Evolutionary conservation across 805 yeast species (phyloP).

Genomic region (Grigorovia jiainica): DNA sequence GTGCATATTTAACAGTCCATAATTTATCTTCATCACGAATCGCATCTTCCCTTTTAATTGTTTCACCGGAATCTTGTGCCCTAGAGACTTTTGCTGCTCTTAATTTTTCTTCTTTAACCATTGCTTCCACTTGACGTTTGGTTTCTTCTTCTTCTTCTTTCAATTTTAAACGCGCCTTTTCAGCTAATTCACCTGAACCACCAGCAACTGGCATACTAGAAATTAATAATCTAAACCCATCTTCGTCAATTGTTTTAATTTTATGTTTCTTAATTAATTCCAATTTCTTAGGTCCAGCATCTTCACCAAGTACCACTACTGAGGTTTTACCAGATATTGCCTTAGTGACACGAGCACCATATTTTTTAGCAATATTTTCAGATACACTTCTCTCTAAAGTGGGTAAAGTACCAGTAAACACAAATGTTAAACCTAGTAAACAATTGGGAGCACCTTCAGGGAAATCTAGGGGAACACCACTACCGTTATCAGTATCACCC

Average conservation of each 20-base stretch:
- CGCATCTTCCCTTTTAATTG: constrained; percentile 12
- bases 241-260: constrained; percentile 78
- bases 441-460: constrained; percentile 86
- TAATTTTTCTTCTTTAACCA: constrained; percentile 38
- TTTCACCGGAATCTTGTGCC: constrained; percentile 20
- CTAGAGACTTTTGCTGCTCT: constrained; percentile 20
- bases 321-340: constrained; percentile 80
- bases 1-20: constrained; percentile 95
- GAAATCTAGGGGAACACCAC: constrained; percentile 31
- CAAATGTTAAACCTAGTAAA: constrained; percentile 78
- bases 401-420: constrained; percentile 86
- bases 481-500: constrained; percentile 20
- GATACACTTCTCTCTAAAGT: constrained; percentile 66
- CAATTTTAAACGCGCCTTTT: constrained; percentile 58
- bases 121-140: constrained; percentile 40
- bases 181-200: constrained; percentile 74
- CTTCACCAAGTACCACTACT: constrained; percentile 84
- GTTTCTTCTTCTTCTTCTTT: constrained; percentile 57
- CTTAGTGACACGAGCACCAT: constrained; percentile 87
- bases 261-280: constrained; percentile 62
- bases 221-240: constrained; percentile 70
- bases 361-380: constrained; percentile 66
- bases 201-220: constrained; percentile 84
- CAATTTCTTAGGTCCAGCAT: constrained; percentile 95
- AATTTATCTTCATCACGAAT: constrained; percentile 44